These are phyloP conservation scores for Heimioporus sp. DNA, from an alignment of 768 basidiomycete genomes.

Conservation along the genomic window DNA sequence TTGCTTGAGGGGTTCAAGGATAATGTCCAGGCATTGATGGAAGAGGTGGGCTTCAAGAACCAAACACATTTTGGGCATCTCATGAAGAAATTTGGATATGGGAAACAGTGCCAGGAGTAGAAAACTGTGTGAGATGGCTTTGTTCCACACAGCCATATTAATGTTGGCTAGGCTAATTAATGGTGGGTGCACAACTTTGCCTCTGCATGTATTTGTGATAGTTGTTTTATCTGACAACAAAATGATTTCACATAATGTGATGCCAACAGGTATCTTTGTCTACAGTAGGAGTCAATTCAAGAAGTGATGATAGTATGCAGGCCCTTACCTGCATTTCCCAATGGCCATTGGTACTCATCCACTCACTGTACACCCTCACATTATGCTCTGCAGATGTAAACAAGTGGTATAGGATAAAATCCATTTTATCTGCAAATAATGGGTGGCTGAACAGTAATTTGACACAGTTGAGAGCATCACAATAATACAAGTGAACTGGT, in stretches of 20 bases:
- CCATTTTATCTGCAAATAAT: conserved; percentile 14
- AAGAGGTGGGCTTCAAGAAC: background rate
- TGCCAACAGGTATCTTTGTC: background rate
- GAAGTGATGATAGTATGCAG: no score
- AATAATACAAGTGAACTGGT: conserved; percentile 20
- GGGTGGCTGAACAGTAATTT: conserved; percentile 22
- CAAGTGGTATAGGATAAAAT: background rate
- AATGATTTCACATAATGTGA: conserved; percentile 1
- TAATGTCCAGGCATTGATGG: background rate
- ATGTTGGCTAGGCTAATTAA: conserved; percentile 14
- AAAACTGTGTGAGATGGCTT: background rate
- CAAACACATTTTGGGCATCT: background rate
- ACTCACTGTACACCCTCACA: conserved; percentile 18
- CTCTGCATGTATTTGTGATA: conserved; percentile 15
- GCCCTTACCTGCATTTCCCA: background rate
- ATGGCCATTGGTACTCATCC: conserved; percentile 12
- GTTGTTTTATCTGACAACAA: conserved; percentile 7
- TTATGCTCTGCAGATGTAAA: background rate
- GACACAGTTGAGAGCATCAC: conserved; percentile 25
- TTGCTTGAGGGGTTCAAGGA: background rate
- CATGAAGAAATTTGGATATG: background rate
- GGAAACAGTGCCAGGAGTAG: background rate
- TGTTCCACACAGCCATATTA: background rate
- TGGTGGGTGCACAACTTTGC: conserved; percentile 8
- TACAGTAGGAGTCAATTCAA: background rate